Evolutionary conservation across 306 rosid genomes (phyloP).

Genomic region (Castanea mollissima): DNA sequence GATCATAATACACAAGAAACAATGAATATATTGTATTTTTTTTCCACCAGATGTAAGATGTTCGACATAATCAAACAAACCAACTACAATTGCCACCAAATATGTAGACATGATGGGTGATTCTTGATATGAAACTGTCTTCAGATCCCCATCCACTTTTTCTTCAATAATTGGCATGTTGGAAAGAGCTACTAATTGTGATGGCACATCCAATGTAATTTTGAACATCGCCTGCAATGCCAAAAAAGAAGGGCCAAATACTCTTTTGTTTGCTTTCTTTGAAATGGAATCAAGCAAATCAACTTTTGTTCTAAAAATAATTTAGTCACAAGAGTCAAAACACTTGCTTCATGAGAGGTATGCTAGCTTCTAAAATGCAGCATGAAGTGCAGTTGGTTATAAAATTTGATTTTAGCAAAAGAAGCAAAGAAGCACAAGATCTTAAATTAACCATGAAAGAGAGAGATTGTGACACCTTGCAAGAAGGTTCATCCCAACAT

Average conservation of each 20-base stretch:
- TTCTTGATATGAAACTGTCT: slow-evolving; percentile 68
- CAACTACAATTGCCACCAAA: slow-evolving; percentile 86
- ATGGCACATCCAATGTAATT: slow-evolving; percentile 86
- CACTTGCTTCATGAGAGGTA: not conserved
- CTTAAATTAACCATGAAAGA: not conserved
- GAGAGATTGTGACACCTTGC: slow-evolving; percentile 53
- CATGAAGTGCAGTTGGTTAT: not conserved
- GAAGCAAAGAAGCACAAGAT: not conserved
- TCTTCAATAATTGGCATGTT: slow-evolving; percentile 89
- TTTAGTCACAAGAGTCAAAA: not conserved
- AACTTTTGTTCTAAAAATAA: not conserved
- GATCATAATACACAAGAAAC: slow-evolving; percentile 4
- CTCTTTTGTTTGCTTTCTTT: not conserved
- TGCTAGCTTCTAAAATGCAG: not conserved
- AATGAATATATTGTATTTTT: slow-evolving; percentile 3
- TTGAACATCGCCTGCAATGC: slow-evolving; percentile 78
- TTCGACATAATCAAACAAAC: slow-evolving; percentile 86
- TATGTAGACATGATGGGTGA: slow-evolving; percentile 94
- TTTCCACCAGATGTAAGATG: slow-evolving; percentile 75
- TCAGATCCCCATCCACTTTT: slow-evolving; percentile 52
- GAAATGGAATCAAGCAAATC: not conserved
- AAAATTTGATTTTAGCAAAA: not conserved
- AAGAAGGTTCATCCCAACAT: slow-evolving; percentile 99
- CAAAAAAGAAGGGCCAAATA: slow-evolving; percentile 8
- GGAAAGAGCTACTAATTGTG: slow-evolving; percentile 74